phyloP scores from a whole-genome alignment of 2,329 filamentous ascomycete genomes.

The Botryosphaeria agaves region DNA sequence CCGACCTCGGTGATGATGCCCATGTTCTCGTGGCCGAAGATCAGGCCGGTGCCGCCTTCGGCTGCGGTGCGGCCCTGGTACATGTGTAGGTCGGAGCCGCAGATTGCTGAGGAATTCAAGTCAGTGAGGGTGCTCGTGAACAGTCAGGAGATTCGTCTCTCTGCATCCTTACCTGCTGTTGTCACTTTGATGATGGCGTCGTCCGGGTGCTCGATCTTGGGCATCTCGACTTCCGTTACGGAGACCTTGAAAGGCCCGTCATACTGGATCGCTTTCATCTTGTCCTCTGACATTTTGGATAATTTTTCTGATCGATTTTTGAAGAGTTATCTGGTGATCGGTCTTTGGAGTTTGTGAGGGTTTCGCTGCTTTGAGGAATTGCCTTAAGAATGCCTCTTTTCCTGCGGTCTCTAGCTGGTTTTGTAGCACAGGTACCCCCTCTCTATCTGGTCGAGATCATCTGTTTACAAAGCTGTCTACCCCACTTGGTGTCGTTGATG shows the following conservation, averaged over 20 bases:
- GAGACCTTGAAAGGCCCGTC: slow-evolving; percentile 43
- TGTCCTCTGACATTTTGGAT: too few species aligned
- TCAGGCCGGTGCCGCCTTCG: slow-evolving; percentile 40
- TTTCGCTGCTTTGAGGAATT: too few species aligned
- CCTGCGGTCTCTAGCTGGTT: too few species aligned
- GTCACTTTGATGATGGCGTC: slow-evolving; percentile 49
- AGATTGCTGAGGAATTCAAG: slow-evolving; percentile 4
- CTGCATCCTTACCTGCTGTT: slow-evolving; percentile 29
- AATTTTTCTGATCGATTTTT: too few species aligned
- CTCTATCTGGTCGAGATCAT: too few species aligned
- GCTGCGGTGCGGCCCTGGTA: slow-evolving; percentile 49
- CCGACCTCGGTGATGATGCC: slow-evolving; percentile 39
- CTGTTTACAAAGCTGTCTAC: too few species aligned
- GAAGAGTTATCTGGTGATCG: too few species aligned
- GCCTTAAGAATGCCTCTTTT: too few species aligned
- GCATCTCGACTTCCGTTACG: slow-evolving; percentile 41
- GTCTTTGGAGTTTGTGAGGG: too few species aligned
- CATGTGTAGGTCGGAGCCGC: slow-evolving; percentile 29
- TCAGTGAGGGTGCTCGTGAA: not conserved
- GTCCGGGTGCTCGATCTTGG: slow-evolving; percentile 44
- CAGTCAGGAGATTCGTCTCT: not conserved
- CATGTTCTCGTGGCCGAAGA: slow-evolving; percentile 47
- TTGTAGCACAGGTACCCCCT: too few species aligned
- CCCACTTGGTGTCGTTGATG: too few species aligned
- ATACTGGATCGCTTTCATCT: slow-evolving; percentile 47